Evolutionary conservation across 257 asterid species (phyloP).

Genomic region (Knoxia roxburghii): DNA sequence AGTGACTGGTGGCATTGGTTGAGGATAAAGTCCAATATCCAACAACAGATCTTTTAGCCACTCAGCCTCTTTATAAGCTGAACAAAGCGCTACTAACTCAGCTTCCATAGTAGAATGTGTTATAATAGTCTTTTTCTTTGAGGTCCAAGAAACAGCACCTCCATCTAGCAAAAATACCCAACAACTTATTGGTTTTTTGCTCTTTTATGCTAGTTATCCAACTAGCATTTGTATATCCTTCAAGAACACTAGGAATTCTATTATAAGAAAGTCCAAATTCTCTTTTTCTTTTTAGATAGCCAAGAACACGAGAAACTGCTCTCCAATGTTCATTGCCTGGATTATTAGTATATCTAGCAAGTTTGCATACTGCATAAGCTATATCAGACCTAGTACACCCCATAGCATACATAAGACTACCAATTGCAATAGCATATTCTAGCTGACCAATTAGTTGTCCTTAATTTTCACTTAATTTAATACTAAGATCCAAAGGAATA

Average conservation of each 20-base stretch:
- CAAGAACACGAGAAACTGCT: too few species aligned
- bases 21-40: too few species aligned
- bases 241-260: not conserved
- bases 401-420: not conserved
- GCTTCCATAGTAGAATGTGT: not conserved
- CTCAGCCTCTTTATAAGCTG: too few species aligned
- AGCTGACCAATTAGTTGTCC: not conserved
- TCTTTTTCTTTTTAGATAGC: too few species aligned
- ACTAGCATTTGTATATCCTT: not conserved
- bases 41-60: too few species aligned
- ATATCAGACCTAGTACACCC: not conserved
- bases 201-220: not conserved
- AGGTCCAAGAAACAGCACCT: not conserved
- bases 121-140: not conserved
- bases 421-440: not conserved
- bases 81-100: not conserved
- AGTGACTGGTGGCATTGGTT: too few species aligned
- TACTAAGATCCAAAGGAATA: not conserved
- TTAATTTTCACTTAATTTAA: too few species aligned
- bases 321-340: too few species aligned
- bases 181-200: not conserved
- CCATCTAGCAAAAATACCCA: not conserved
- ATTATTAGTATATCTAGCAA: too few species aligned
- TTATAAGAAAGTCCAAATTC: too few species aligned
- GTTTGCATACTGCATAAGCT: not conserved